Evolutionary conservation across 2,329 filamentous ascomycete genomes (phyloP), one percentile per base, ranked within the genome.

Genomic region (Tolypocladium endophyticum): DNA sequence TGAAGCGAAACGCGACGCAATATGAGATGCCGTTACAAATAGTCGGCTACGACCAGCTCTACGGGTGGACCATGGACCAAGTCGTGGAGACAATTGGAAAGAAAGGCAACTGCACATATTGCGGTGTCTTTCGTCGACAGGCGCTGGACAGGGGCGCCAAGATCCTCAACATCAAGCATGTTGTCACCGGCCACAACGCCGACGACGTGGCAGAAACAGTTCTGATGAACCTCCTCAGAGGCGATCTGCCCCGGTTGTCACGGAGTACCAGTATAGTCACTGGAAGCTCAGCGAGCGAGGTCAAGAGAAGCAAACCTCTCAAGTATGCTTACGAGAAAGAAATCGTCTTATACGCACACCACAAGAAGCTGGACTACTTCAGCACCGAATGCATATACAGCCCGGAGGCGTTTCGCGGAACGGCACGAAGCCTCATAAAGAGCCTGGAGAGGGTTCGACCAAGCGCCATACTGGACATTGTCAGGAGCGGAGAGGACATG

Each of bases 281-380:
- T 2, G 88, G 83, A 47, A 87, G 85, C 67, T 78, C 86, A 38
- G 83, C 81, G n/a, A 92, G 89, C 61, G 91, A 95, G 62, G 93
- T 97, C 65, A 95, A 96, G 77, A 84, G 94, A 64, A 96, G 90
- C 75, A 99, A 99, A 75, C 94, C 94, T 18, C 81, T 99, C 54
- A 97, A 99, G 73, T 99, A 97, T 72, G 92, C 93, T 1, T 99
- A 97, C 71, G 94, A 99, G 72, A 99, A 99, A 76, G 94, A 99
- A 72, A 99, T 99, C 65, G 94, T 99, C 23, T 81, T 99, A 7
- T 99, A 99, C 71, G 94, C 94, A 6, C 90, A 97, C 71, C 92
- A 99, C 78, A 96, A 94, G 75, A 92, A 92, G 73, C 80, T 99
- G 64, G 92, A 97, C 71, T 99, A 99, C 75, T 99, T 99, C 75